Percentiles rank a stretch among this genome's conserved stretches.
These are phyloP conservation scores for Chaetothyriales sp. DNA, from an alignment of 2,329 filamentous ascomycete genomes.

Conservation along the genomic window DNA sequence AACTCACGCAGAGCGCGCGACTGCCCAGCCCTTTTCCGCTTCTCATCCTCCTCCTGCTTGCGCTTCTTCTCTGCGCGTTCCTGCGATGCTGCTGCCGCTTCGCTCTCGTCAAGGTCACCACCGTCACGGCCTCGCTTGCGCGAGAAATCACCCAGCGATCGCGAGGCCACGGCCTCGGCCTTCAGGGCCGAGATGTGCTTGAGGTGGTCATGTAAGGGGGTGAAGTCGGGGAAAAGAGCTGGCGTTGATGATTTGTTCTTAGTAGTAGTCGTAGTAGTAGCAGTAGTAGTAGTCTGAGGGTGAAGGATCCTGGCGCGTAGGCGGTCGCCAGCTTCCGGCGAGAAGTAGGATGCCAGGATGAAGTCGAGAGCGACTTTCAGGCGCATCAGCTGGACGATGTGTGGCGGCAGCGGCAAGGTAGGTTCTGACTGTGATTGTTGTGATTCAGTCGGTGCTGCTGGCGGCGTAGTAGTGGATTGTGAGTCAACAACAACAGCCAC, in stretches of 20 bases:
- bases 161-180: constrained; percentile 53
- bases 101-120: constrained; percentile 20
- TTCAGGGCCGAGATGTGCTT: constrained; percentile 50
- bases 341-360: constrained; percentile 36
- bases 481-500: constrained; percentile 14
- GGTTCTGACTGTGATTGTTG: constrained; percentile 17
- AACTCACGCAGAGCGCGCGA: constrained; percentile 64
- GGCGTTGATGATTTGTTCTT: too few species aligned
- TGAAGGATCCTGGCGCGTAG: constrained; percentile 1
- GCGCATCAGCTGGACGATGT: constrained; percentile 30
- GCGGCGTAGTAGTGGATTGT: constrained; percentile 11
- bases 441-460: constrained; percentile 2
- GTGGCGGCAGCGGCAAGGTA: constrained; percentile 22
- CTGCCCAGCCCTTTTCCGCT: constrained; percentile 59
- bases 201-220: constrained; percentile 55
- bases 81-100: constrained; percentile 21
- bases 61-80: constrained; percentile 63
- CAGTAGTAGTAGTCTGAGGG: too few species aligned
- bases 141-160: constrained; percentile 38
- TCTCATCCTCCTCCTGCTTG: constrained; percentile 78
- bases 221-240: constrained; percentile 59
- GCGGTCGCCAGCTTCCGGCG: constrained; percentile 23
- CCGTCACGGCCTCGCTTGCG: constrained; percentile 28
- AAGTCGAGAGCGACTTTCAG: constrained; percentile 36
- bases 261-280: too few species aligned